Evolutionary conservation across 1,284 basidiomycete genomes (phyloP), one percentile per base, ranked within the genome.

Genomic region (Megacollybia platyphylla): DNA sequence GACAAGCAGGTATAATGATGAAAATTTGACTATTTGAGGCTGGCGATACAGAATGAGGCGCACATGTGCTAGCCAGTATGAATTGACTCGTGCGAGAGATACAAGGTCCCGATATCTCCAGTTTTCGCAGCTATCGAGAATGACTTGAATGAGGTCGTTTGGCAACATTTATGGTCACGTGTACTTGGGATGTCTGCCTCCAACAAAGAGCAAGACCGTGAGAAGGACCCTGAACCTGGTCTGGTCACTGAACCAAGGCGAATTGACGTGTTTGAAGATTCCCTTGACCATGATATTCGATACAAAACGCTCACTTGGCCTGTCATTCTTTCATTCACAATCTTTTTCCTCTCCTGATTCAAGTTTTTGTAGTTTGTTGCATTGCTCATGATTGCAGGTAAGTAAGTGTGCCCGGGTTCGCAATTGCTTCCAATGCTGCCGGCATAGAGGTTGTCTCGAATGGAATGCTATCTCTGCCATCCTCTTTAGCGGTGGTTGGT

Each of bases 391-490:
- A 74, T 75, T 45, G 70, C 72, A 37, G 20, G 20, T 24, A 24
- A 24, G 20, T 24, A 24, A 24, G 20, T 24, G 20, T 24, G 20
- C 20, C 20, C 5, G 20, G 5, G 20, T 24, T 24, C 5, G 20
- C 20, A 24, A 24, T 5, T 24, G 20, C 20, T 24, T 24, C 20
- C 20, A 24, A 24, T 5, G 20, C 20, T 24, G 20, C 5, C 20
- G 4, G 20, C 20, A 24, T 24, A 24, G 69, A 73, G 48, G 73
- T 75, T 26, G 71, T 77, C 40, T 72, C 70, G 50, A 73, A 75
- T 53, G 75, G 74, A 10, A 71, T 76, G 61, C 56, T 76, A 11
- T 73, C 71, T 10, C 60, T 76, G 4, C 73, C 75, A 0, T 70
- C 67, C 41, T 63, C 71, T 2, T 65, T 76, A 49, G 69, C 71